phyloP scores from a whole-genome alignment of 164 flowering plant genomes.

The Vitis labrusca region DNA sequence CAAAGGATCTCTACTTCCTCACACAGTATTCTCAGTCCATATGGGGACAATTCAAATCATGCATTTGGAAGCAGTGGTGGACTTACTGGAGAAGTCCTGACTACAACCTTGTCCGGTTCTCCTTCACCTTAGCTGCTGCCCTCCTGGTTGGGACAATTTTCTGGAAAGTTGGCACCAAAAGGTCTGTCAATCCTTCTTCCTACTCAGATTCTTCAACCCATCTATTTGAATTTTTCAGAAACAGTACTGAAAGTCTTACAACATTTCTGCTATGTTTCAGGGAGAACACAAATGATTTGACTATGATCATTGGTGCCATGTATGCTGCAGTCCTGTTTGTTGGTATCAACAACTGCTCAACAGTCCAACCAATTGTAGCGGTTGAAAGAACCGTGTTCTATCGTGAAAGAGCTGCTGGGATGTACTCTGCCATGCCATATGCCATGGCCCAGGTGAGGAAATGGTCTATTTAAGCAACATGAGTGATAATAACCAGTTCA shows the following conservation, averaged over 20 bases:
- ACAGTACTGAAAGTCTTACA: neutral
- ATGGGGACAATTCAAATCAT: conserved; percentile 84
- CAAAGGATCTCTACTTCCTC: conserved; percentile 71
- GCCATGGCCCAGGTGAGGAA: conserved; percentile 78
- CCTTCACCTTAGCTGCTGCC: conserved; percentile 68
- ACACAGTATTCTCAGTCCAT: conserved; percentile 67
- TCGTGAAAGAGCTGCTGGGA: conserved; percentile 90
- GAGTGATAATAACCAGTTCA: too few species aligned
- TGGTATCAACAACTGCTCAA: conserved; percentile 74
- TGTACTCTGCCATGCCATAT: conserved; percentile 92
- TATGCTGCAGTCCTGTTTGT: conserved; percentile 71
- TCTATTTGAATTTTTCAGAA: neutral
- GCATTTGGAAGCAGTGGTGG: conserved; percentile 88
- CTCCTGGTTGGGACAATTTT: conserved; percentile 80
- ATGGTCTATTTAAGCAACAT: too few species aligned
- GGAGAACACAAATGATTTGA: conserved; percentile 49
- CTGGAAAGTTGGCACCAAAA: conserved; percentile 75
- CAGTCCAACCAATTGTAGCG: conserved; percentile 85
- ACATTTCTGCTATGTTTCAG: conserved; percentile 32
- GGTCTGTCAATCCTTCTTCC: conserved; percentile 24
- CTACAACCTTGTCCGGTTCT: conserved; percentile 76
- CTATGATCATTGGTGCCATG: conserved; percentile 80
- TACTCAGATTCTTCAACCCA: too few species aligned
- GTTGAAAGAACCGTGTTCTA: conserved; percentile 87
- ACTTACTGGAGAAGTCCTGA: conserved; percentile 98